These are phyloP conservation scores for Orbilia oligospora DNA, from an alignment of 2,329 filamentous ascomycete genomes.

Conservation along the genomic window DNA sequence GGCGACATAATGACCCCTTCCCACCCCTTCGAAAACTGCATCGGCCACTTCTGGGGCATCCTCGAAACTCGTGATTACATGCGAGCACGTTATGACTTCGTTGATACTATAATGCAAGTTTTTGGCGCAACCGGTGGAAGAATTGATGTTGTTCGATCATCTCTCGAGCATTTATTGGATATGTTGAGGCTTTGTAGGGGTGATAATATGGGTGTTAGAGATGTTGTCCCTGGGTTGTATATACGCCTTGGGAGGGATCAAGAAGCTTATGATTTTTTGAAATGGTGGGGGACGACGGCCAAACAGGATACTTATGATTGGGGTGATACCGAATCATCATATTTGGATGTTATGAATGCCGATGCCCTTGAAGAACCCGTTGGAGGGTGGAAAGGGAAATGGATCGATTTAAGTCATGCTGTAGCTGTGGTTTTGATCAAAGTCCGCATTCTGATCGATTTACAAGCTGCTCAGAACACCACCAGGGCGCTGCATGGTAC, in stretches of 20 bases:
- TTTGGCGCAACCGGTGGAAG: too few species aligned
- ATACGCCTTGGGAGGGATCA: constrained; percentile 71
- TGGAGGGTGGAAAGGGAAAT: too few species aligned
- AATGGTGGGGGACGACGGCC: constrained; percentile 67
- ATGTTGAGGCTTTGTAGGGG: constrained; percentile 69
- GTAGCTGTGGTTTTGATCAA: constrained; percentile 66
- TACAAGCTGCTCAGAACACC: constrained; percentile 64
- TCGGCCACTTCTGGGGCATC: too few species aligned
- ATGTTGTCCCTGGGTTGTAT: constrained; percentile 68
- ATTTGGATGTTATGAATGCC: constrained; percentile 67
- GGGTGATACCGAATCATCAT: constrained; percentile 65
- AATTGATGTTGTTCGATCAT: constrained; percentile 17
- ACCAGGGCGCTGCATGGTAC: constrained; percentile 51
- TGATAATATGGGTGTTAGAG: constrained; percentile 69
- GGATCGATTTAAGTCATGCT: constrained; percentile 55
- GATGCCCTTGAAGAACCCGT: constrained; percentile 67
- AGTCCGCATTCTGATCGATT: constrained; percentile 66
- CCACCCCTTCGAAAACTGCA: too few species aligned
- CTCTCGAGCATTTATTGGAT: constrained; percentile 68
- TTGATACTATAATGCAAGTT: too few species aligned
- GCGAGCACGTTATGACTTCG: too few species aligned
- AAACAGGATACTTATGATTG: constrained; percentile 66
- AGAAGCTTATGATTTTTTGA: constrained; percentile 70
- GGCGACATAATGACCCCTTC: too few species aligned
- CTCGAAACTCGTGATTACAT: too few species aligned